Evolutionary conservation across 169 alveolate genomes (phyloP).

Genomic region (Perkinsus marinus): DNA sequence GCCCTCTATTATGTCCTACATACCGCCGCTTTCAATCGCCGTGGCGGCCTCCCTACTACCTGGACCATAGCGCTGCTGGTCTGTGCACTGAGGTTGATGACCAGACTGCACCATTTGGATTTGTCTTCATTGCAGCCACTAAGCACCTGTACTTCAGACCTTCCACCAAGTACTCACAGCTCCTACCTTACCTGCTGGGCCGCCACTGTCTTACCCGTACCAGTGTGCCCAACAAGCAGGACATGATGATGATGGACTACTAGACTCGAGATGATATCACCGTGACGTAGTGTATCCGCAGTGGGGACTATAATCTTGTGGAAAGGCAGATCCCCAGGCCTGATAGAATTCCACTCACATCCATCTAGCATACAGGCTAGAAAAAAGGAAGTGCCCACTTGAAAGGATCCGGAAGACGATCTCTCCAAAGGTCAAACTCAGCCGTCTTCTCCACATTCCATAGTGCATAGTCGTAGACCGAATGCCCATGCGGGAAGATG

Average conservation of each 20-base stretch:
- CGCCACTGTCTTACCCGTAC: constrained; percentile 84
- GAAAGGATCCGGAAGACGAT: constrained; percentile 37
- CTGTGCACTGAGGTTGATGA: constrained; percentile 78
- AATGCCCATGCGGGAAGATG: constrained; percentile 66
- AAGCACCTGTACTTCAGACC: background rate
- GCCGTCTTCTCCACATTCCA: constrained; percentile 66
- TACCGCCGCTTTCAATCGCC: background rate
- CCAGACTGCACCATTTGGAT: constrained; percentile 40
- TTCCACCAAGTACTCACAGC: background rate
- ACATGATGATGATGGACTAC: constrained; percentile 51
- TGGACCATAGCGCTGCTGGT: constrained; percentile 55
- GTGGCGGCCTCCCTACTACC: background rate
- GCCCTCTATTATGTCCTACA: constrained; percentile 73
- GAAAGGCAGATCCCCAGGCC: constrained; percentile 58
- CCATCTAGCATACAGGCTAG: no score
- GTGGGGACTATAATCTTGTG: constrained; percentile 78
- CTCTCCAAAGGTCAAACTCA: constrained; percentile 28
- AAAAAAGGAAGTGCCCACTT: constrained; percentile 1
- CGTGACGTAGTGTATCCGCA: constrained; percentile 72
- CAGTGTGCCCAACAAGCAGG: constrained; percentile 75
- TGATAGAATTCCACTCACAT: constrained; percentile 46
- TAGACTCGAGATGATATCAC: constrained; percentile 50
- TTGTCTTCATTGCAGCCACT: constrained; percentile 28
- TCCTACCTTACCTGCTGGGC: constrained; percentile 51
- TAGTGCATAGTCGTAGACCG: constrained; percentile 75